phyloP scores from a whole-genome alignment of 1,139 yeast genomes.

The Meyerozyma guilliermondii region DNA sequence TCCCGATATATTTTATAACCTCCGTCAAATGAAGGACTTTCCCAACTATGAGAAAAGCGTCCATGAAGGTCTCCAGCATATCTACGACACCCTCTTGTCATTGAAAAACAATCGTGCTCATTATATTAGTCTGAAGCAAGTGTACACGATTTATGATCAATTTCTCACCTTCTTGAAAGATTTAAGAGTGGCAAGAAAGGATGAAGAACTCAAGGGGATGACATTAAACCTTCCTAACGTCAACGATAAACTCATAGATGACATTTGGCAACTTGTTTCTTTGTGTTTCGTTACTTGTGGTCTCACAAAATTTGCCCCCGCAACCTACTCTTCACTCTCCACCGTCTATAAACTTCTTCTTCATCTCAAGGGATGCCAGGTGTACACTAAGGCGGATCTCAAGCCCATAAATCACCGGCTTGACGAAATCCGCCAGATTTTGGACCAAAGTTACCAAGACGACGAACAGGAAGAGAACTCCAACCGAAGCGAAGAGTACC shows the following conservation, averaged over 20 bases:
- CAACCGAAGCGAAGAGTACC: constrained; percentile 46
- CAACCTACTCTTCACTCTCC: constrained; percentile 82
- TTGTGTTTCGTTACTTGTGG: constrained; percentile 90
- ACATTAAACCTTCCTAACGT: constrained; percentile 32
- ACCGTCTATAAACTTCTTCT: constrained; percentile 79
- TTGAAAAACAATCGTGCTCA: constrained; percentile 62
- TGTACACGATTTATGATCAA: constrained; percentile 48
- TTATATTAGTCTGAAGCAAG: constrained; percentile 61
- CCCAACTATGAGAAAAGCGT: constrained; percentile 45
- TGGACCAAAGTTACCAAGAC: constrained; percentile 29
- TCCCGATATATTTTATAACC: not conserved
- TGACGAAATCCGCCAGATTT: constrained; percentile 60
- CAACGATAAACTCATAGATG: constrained; percentile 77
- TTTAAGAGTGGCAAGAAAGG: constrained; percentile 44
- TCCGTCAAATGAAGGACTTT: constrained; percentile 5
- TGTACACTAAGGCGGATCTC: constrained; percentile 79
- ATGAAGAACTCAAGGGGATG: constrained; percentile 43
- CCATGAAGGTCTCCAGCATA: constrained; percentile 40
- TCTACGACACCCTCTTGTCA: constrained; percentile 47
- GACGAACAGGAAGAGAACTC: constrained; percentile 21
- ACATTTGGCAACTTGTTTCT: constrained; percentile 80
- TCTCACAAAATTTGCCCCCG: constrained; percentile 82
- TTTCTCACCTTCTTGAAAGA: constrained; percentile 49
- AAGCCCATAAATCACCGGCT: constrained; percentile 69
- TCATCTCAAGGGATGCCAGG: constrained; percentile 75